Base-by-base conservation (phyloP, 2,329 filamentous ascomycete genomes). In the Pseudophaeomoniella oleicola region DNA sequence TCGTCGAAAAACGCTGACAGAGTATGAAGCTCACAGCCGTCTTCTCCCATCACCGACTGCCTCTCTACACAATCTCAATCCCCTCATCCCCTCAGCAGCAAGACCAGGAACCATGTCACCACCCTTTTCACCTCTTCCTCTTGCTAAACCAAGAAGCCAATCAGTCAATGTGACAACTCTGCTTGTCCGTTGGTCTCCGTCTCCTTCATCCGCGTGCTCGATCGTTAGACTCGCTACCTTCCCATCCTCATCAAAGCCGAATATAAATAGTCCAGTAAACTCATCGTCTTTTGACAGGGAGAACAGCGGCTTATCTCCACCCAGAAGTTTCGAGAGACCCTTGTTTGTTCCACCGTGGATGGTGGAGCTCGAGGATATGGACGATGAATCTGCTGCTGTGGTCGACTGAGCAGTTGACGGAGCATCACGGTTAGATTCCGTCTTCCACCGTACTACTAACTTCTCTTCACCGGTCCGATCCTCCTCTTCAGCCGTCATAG, bases 121-220 rank as follows among this genome's bases (percentile, higher is more conserved):
- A 32, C 60, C 59, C 34, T 59, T 58, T 32, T 49, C 53, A 38
- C 52, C 57, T 52, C 60, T 56, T 30, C 68, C 70, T 53, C 69
- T 71, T 46, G 87, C 79, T 35, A 81, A 81, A 2, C 87, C 86
- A 29, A 96, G 66, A 44, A 98, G 61, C 88, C 90, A 96, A 55
- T 98, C 90, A 12, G 90, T 94, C 45, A 96, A 63, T 11, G 81
- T 86, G 12, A 96, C 85, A 14, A 98, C 81, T 51, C 79, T 83
- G 15, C 83, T 79, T 16, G 82, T 86, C 43, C 74, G 75, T 49
- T 94, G 87, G 75, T 81, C 92, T 41, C 84, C 75, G 29, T 79
- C 75, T 12, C 79, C 78, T 50, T 90, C 79, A 49, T 94, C 81
- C 1, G 83, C 81, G 59, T 93, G 83, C 60, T 98, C 90, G 50